Conservation (phyloP, 768 basidiomycete genomes). For the Hysterangium stoloniferum region DNA sequence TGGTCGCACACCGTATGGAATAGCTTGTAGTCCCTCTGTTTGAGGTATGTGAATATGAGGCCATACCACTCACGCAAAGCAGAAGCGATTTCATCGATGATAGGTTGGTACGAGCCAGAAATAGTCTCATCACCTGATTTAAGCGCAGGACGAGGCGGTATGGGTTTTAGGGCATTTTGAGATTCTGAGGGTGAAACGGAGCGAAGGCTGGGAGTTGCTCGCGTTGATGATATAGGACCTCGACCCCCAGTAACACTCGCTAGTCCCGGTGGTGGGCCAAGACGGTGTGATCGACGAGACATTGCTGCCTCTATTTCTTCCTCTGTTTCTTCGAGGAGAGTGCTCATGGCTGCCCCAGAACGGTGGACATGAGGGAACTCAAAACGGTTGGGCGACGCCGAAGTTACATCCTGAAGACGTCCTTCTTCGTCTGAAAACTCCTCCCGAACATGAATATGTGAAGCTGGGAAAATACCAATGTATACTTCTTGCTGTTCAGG, state of each 20-base stretch:
- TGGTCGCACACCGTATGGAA: slow-evolving; percentile 83
- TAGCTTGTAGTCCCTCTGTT: slow-evolving; percentile 79
- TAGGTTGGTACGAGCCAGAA: slow-evolving; percentile 74
- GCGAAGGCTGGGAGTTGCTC: slow-evolving; percentile 66
- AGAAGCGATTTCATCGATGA: slow-evolving; percentile 95
- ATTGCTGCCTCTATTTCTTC: slow-evolving; percentile 25
- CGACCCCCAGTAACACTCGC: slow-evolving; percentile 44
- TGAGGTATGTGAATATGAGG: slow-evolving; percentile 86
- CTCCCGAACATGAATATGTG: slow-evolving; percentile 81
- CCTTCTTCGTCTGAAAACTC: slow-evolving; percentile 85
- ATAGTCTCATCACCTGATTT: slow-evolving; percentile 92
- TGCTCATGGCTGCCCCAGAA: slow-evolving; percentile 35
- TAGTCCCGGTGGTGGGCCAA: slow-evolving; percentile 68
- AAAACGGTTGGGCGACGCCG: slow-evolving; percentile 31
- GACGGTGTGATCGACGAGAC: slow-evolving; percentile 57
- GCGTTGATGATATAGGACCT: slow-evolving; percentile 39
- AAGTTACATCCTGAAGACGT: slow-evolving; percentile 68
- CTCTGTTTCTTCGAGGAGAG: slow-evolving; percentile 59
- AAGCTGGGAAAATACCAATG: slow-evolving; percentile 90
- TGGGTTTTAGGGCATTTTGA: slow-evolving; percentile 48
- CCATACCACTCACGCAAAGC: slow-evolving; percentile 95
- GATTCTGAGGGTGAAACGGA: slow-evolving; percentile 56
- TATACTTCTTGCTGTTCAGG: slow-evolving; percentile 75
- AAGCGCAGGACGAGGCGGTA: slow-evolving; percentile 87
- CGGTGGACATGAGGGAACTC: slow-evolving; percentile 8